phyloP scores from a whole-genome alignment of 2,329 filamentous ascomycete genomes.

The Whalleya microplaca region DNA sequence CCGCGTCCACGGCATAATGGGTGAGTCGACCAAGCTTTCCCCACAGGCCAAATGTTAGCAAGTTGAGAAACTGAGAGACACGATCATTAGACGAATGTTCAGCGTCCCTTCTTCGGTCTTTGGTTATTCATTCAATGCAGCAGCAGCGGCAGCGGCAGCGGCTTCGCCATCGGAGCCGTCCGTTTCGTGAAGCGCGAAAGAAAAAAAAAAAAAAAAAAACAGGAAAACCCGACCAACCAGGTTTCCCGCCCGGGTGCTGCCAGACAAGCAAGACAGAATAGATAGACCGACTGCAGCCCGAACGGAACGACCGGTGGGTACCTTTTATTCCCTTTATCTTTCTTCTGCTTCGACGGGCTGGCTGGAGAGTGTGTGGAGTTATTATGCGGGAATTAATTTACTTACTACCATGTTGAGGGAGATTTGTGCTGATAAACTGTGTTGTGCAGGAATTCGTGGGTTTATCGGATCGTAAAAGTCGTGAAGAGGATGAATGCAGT shows the following conservation, averaged over 20 bases:
- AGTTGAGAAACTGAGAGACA: constrained; percentile 60
- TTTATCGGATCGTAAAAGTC: background rate
- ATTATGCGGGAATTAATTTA: background rate
- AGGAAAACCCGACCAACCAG: background rate
- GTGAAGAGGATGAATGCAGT: background rate
- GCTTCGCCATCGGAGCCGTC: too few relatives aligned
- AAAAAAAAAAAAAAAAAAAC: background rate
- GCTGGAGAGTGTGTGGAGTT: background rate
- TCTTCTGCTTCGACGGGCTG: too few relatives aligned
- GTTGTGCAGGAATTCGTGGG: background rate
- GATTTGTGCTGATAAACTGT: background rate
- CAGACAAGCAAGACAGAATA: too few relatives aligned
- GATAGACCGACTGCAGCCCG: too few relatives aligned
- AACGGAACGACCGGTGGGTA: too few relatives aligned
- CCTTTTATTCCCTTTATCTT: too few relatives aligned
- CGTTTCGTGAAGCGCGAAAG: too few relatives aligned
- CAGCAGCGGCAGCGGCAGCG: too few relatives aligned
- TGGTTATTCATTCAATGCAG: too few relatives aligned
- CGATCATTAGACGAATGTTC: constrained; percentile 41
- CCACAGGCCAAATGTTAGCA: constrained; percentile 70
- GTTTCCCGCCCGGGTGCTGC: too few relatives aligned
- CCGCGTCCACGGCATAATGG: constrained; percentile 95
- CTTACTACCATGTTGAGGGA: background rate
- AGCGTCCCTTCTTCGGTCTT: constrained; percentile 39
- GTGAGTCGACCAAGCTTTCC: constrained; percentile 88